Evolutionary conservation across 1,139 yeast species (phyloP).

Genomic region (Protomyces arabidopsidicola): DNA sequence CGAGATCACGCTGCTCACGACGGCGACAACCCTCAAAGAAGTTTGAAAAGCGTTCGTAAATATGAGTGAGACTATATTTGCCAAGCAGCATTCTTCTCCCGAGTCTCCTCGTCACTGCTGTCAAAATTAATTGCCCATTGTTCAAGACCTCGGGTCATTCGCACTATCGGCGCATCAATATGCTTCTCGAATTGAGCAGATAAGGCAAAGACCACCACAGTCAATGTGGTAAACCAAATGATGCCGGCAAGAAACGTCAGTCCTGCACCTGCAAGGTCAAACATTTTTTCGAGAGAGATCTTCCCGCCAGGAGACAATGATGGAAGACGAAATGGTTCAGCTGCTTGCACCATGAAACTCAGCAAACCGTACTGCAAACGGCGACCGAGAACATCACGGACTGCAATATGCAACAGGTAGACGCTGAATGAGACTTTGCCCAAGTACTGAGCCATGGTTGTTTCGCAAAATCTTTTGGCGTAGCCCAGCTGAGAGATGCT

Average conservation of each 20-base stretch:
- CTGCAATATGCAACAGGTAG: constrained; percentile 4
- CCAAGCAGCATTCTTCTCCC: not conserved
- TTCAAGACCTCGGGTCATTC: not conserved
- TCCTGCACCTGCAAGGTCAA: not conserved
- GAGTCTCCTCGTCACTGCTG: not conserved
- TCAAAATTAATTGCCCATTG: not conserved
- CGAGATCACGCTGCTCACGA: not conserved
- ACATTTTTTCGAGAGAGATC: not conserved
- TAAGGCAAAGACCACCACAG: not conserved
- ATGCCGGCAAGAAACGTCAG: not conserved
- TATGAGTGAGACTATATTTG: too few species aligned
- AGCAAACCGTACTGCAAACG: not conserved
- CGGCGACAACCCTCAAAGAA: not conserved
- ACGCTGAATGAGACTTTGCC: constrained; percentile 13
- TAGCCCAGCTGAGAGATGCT: not conserved
- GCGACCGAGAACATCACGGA: constrained; percentile 9
- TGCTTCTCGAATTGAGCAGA: not conserved
- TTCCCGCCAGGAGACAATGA: not conserved
- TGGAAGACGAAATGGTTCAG: not conserved
- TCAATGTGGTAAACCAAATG: not conserved
- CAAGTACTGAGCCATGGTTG: not conserved
- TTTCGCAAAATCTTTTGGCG: not conserved
- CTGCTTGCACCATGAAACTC: not conserved
- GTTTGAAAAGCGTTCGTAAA: not conserved
- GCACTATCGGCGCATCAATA: not conserved